Evolutionary conservation across 208 protist genomes (phyloP).

Genomic region (Leishmania major): DNA sequence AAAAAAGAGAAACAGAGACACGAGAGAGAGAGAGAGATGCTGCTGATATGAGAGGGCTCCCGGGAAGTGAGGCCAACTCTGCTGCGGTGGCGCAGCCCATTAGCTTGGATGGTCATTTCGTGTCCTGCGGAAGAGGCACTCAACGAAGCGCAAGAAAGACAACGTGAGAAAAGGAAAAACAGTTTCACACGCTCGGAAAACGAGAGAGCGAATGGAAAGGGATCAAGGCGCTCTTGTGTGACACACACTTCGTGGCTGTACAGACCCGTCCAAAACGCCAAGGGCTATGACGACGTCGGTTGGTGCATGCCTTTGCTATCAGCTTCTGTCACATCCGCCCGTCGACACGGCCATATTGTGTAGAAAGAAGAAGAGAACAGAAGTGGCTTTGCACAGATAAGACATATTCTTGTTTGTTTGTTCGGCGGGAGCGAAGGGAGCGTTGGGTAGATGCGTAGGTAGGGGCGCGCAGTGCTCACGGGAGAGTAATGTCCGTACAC

Average conservation of each 20-base stretch:
- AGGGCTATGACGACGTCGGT: not conserved
- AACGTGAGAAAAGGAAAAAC: not conserved
- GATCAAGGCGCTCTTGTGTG: too few relatives aligned
- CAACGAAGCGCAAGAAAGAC: not conserved
- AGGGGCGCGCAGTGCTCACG: not conserved
- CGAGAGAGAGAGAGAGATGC: not conserved
- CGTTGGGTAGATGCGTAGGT: not conserved
- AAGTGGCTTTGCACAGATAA: too few relatives aligned
- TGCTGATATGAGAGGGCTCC: not conserved
- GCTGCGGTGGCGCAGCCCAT: not conserved
- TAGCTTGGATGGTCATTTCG: not conserved
- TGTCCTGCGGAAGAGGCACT: not conserved
- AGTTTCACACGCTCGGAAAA: not conserved
- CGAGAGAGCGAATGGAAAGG: not conserved
- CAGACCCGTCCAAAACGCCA: too few relatives aligned
- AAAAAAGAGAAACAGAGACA: not conserved
- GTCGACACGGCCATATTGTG: not conserved
- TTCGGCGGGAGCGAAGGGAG: too few relatives aligned
- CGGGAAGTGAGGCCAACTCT: not conserved
- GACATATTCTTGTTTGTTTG: too few relatives aligned
- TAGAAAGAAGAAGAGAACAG: not conserved
- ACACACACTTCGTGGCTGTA: too few relatives aligned
- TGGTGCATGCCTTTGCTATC: not conserved
- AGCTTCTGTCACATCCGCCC: not conserved
- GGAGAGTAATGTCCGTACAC: not conserved